phyloP scores from a whole-genome alignment of 2,329 filamentous ascomycete genomes.

The Colletotrichum chrysophilum region DNA sequence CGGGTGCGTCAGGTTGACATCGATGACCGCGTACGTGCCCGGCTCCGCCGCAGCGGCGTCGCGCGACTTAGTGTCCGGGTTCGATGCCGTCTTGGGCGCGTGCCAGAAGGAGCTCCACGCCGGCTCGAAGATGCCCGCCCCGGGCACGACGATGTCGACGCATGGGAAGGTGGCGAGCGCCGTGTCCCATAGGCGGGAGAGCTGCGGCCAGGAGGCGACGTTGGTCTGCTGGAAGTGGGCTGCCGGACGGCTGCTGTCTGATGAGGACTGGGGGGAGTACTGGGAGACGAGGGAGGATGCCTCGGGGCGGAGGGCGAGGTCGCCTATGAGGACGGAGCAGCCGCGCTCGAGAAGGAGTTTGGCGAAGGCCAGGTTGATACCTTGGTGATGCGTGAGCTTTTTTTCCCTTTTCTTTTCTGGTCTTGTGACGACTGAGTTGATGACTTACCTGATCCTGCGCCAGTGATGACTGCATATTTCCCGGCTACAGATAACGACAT shows the following conservation, averaged over 20 bases:
- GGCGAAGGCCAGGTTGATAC: slow-evolving; percentile 41
- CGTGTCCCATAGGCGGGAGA: slow-evolving; percentile 33
- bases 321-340: slow-evolving; percentile 42
- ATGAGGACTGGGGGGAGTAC: slow-evolving; percentile 29
- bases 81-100: slow-evolving; percentile 33
- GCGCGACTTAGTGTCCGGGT: slow-evolving; percentile 28
- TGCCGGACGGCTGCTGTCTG: slow-evolving; percentile 24
- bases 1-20: slow-evolving; percentile 41
- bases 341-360: slow-evolving; percentile 35
- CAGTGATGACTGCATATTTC: slow-evolving; percentile 27
- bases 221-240: slow-evolving; percentile 41
- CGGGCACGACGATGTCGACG: slow-evolving; percentile 41
- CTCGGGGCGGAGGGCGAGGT: slow-evolving; percentile 38
- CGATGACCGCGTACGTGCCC: slow-evolving; percentile 38
- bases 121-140: slow-evolving; percentile 43
- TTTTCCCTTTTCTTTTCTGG: background rate
- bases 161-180: slow-evolving; percentile 31
- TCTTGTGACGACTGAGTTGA: background rate
- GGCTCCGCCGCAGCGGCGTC: slow-evolving; percentile 32
- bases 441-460: slow-evolving; percentile 28
- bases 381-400: slow-evolving; percentile 26
- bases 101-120: slow-evolving; percentile 40
- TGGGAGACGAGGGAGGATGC: slow-evolving; percentile 35
- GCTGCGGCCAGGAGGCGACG: slow-evolving; percentile 40
- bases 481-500: slow-evolving; percentile 28